These are phyloP conservation scores for Clavispora asparagi DNA, from an alignment of 805 yeast genomes.

Conservation along the genomic window DNA sequence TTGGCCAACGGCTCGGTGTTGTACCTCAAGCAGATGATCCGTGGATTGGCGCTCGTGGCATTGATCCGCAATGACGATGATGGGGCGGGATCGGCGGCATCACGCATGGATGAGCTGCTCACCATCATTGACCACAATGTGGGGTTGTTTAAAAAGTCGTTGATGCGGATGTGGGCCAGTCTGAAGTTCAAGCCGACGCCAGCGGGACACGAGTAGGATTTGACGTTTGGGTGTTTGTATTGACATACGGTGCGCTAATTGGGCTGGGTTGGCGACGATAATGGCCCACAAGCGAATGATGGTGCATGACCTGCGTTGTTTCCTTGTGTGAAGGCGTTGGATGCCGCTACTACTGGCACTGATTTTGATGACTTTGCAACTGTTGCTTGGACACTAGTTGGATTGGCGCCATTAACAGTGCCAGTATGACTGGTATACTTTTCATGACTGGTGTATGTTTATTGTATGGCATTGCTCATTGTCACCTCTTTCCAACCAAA, in stretches of 20 bases:
- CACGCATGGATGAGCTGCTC: conserved; percentile 34
- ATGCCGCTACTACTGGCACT: too few relatives aligned
- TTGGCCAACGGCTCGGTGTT: conserved; percentile 80
- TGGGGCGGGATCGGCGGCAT: conserved; percentile 10
- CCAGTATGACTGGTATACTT: too few relatives aligned
- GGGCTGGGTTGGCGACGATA: too few relatives aligned
- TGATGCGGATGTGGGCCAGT: conserved; percentile 66
- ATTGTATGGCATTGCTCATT: too few relatives aligned
- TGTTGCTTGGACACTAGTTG: too few relatives aligned
- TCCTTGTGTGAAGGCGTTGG: too few relatives aligned
- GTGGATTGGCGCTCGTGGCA: conserved; percentile 89
- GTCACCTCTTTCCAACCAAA: too few relatives aligned
- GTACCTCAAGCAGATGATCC: conserved; percentile 84
- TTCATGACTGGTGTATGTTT: too few relatives aligned
- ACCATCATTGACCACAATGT: conserved; percentile 87
- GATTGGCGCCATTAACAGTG: too few relatives aligned
- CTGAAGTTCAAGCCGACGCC: conserved; percentile 19
- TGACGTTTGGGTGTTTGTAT: too few relatives aligned
- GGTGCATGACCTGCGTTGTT: neutral
- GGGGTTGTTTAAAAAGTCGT: conserved; percentile 67
- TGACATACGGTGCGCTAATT: too few relatives aligned
- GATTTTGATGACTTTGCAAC: too few relatives aligned
- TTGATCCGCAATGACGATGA: conserved; percentile 63
- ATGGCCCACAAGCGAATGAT: neutral
- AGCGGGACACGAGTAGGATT: neutral